These are phyloP conservation scores for Parathielavia appendiculata DNA, from an alignment of 495 filamentous ascomycete species.

Conservation along the genomic window DNA sequence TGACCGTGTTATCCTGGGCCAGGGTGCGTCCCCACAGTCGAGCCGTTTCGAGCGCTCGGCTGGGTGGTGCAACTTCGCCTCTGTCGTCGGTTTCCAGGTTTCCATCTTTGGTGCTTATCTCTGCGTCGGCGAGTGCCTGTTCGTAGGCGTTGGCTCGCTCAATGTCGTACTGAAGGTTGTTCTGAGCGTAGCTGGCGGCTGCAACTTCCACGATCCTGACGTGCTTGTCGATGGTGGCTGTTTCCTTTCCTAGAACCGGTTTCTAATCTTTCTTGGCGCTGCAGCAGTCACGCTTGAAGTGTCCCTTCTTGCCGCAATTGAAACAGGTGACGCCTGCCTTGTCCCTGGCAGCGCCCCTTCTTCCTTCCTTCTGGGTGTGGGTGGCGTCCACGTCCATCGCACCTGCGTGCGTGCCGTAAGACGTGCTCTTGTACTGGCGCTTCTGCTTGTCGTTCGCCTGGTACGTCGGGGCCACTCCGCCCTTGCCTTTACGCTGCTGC, in stretches of 20 bases:
- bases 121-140: not conserved
- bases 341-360: not conserved
- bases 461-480: too few species aligned
- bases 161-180: not conserved
- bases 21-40: not conserved
- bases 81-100: not conserved
- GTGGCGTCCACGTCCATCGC: not conserved
- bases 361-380: not conserved
- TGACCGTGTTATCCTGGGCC: not conserved
- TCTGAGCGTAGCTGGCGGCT: not conserved
- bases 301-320: conserved; percentile 5
- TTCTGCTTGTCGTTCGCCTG: not conserved
- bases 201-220: not conserved
- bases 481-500: not conserved
- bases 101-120: not conserved
- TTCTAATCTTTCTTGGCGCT: not conserved
- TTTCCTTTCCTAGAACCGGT: not conserved
- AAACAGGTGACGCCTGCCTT: not conserved
- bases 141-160: too few species aligned
- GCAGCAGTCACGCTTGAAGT: not conserved
- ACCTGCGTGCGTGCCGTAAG: not conserved
- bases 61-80: not conserved
- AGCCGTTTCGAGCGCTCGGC: not conserved
- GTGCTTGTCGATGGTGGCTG: not conserved
- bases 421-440: not conserved